phyloP scores from a whole-genome alignment of 228 moss, liverwort and hornwort species.

The Sphagnum magellanicum region DNA sequence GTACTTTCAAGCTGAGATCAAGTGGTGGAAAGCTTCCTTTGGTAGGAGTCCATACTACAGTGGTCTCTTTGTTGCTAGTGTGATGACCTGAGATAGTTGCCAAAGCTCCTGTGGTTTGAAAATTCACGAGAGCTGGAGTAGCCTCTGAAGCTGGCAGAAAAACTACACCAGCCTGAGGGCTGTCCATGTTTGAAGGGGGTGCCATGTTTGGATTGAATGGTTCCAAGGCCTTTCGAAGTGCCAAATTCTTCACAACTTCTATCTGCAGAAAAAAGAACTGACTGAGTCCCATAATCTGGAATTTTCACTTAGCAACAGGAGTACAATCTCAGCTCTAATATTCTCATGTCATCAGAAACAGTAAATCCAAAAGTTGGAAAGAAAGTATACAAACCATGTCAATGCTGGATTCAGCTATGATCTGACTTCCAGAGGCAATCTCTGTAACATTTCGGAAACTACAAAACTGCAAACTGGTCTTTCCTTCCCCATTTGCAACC shows the following conservation, averaged over 20 bases:
- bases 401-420: slow-evolving; percentile 40
- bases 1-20: slow-evolving; percentile 50
- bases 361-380: background rate
- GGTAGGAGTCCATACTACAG: slow-evolving; percentile 28
- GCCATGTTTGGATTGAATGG: slow-evolving; percentile 29
- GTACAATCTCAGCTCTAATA: too few species aligned
- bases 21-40: slow-evolving; percentile 35
- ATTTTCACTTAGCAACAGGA: too few species aligned
- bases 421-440: slow-evolving; percentile 39
- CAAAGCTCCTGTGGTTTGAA: too few species aligned
- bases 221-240: slow-evolving; percentile 42
- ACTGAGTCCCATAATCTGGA: too few species aligned
- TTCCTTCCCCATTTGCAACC: slow-evolving; percentile 18
- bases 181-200: slow-evolving; percentile 14
- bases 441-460: slow-evolving; percentile 56
- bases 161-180: background rate
- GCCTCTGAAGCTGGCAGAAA: background rate
- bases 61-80: slow-evolving; percentile 11
- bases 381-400: slow-evolving; percentile 28
- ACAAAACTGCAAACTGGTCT: slow-evolving; percentile 33
- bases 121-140: background rate
- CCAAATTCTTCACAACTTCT: slow-evolving; percentile 55
- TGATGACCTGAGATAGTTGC: background rate
- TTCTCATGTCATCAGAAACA: background rate
- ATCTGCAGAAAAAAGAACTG: slow-evolving; percentile 14